These are phyloP conservation scores for Cladophialophora exuberans DNA, from an alignment of 2,329 filamentous ascomycete species.

Conservation along the genomic window DNA sequence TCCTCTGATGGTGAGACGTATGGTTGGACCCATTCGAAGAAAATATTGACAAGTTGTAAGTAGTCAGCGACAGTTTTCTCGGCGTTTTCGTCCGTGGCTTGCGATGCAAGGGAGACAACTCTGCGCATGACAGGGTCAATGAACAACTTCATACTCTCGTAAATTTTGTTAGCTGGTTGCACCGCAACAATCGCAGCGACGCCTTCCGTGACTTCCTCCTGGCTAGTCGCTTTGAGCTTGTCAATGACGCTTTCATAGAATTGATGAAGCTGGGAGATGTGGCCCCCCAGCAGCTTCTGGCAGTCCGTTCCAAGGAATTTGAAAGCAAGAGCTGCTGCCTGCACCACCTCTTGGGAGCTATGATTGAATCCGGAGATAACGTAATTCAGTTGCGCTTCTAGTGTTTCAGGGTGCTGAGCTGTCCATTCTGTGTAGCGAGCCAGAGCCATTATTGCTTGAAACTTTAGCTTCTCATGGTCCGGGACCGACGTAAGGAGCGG, in stretches of 20 bases:
- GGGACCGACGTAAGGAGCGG: constrained; percentile 92
- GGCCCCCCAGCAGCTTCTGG: constrained; percentile 78
- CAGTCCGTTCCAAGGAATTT: constrained; percentile 98
- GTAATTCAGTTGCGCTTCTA: constrained; percentile 92
- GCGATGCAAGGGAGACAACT: constrained; percentile 83
- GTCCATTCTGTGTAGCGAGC: constrained; percentile 99
- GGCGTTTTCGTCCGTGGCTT: constrained; percentile 77
- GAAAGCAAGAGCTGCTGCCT: constrained; percentile 89
- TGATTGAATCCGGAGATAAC: constrained; percentile 92
- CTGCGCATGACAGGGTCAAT: constrained; percentile 87
- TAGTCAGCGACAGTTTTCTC: constrained; percentile 90
- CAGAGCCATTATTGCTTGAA: constrained; percentile 96
- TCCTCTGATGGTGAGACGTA: constrained; percentile 71
- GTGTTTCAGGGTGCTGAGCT: constrained; percentile 84
- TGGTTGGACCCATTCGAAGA: constrained; percentile 77
- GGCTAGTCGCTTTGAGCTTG: constrained; percentile 79
- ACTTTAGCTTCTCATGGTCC: constrained; percentile 95
- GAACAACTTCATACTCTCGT: constrained; percentile 85
- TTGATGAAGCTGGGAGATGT: constrained; percentile 82
- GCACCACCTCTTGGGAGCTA: constrained; percentile 84
- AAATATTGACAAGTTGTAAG: constrained; percentile 87
- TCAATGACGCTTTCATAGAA: constrained; percentile 93
- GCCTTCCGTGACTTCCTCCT: constrained; percentile 95
- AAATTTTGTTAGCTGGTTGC: constrained; percentile 78
- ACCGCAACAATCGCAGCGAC: constrained; percentile 89